Percentiles rank a stretch among this genome's conserved stretches.
phyloP scores from a whole-genome alignment of 305 asterid genomes.

The Ilex paraguariensis region DNA sequence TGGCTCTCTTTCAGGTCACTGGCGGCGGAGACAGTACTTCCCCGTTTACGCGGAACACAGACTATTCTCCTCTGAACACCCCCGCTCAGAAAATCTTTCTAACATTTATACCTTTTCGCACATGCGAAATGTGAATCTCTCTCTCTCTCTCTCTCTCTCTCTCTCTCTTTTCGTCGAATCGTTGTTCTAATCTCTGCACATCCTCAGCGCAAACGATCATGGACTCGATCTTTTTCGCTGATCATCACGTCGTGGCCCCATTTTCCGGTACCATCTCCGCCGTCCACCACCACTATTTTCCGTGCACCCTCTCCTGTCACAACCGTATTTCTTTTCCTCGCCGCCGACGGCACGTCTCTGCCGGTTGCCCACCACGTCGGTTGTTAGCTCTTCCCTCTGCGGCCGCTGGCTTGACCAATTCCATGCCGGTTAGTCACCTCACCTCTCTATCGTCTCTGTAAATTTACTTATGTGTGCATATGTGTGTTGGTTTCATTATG shows the following conservation, averaged over 20 bases:
- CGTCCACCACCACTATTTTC: slow-evolving; percentile 31
- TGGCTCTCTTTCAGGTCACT: no score
- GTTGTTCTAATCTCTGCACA: slow-evolving; percentile 16
- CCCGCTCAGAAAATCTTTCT: no score
- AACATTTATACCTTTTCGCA: no score
- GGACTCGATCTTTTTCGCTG: slow-evolving; percentile 35
- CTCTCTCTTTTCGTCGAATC: slow-evolving; percentile 5
- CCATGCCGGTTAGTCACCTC: slow-evolving; percentile 44
- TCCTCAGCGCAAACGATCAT: slow-evolving; percentile 14
- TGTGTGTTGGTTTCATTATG: no score
- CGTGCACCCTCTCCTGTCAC: slow-evolving; percentile 26
- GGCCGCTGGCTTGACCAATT: slow-evolving; percentile 36
- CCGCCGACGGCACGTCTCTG: slow-evolving; percentile 20
- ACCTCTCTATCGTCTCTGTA: not conserved
- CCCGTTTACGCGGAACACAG: no score
- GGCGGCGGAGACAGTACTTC: no score
- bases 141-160: no score
- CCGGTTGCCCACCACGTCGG: slow-evolving; percentile 11
- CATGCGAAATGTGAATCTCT: no score
- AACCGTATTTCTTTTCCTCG: slow-evolving; percentile 11
- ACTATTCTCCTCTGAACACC: no score
- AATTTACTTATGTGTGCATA: no score
- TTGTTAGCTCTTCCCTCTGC: slow-evolving; percentile 27
- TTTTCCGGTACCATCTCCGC: slow-evolving; percentile 21
- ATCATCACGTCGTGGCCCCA: slow-evolving; percentile 22